phyloP scores from a whole-genome alignment of 495 filamentous ascomycete species.

The Penicillium macrosclerotiorum region DNA sequence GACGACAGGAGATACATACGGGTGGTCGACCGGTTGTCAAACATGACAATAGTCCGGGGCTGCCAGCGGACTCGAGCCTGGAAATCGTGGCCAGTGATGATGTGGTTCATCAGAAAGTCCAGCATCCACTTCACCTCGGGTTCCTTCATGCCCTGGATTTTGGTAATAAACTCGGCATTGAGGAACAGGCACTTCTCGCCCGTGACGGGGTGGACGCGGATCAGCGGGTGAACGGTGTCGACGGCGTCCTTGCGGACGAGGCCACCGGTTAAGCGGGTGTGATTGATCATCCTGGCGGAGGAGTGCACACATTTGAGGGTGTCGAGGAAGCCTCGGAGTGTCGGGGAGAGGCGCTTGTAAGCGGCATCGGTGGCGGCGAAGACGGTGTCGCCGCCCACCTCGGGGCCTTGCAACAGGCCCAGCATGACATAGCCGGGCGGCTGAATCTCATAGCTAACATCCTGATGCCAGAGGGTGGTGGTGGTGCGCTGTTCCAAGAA shows the following conservation, averaged over 20 bases:
- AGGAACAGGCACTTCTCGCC: conserved; percentile 78
- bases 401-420: conserved; percentile 54
- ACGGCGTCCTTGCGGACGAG: conserved; percentile 70
- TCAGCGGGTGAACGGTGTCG: conserved; percentile 67
- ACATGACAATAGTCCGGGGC: conserved; percentile 79
- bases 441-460: conserved; percentile 60
- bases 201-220: conserved; percentile 73
- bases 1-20: conserved; percentile 28
- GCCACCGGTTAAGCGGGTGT: conserved; percentile 58
- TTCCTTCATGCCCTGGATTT: conserved; percentile 70
- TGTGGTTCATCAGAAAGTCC: conserved; percentile 87
- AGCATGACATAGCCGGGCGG: conserved; percentile 58
- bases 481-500: conserved; percentile 56
- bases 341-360: conserved; percentile 68
- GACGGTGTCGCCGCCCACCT: conserved; percentile 72
- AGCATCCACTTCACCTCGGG: conserved; percentile 58
- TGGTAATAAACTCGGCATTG: conserved; percentile 78
- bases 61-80: conserved; percentile 86
- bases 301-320: conserved; percentile 70
- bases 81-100: conserved; percentile 79
- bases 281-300: conserved; percentile 70
- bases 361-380: conserved; percentile 75
- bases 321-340: conserved; percentile 72
- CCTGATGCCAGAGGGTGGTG: conserved; percentile 58
- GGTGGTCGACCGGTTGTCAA: conserved; percentile 65